Evolutionary conservation across 2,329 filamentous ascomycete species (phyloP), one percentile per base, ranked within the genome.

Genomic region (Trichophyton mentagrophytes): DNA sequence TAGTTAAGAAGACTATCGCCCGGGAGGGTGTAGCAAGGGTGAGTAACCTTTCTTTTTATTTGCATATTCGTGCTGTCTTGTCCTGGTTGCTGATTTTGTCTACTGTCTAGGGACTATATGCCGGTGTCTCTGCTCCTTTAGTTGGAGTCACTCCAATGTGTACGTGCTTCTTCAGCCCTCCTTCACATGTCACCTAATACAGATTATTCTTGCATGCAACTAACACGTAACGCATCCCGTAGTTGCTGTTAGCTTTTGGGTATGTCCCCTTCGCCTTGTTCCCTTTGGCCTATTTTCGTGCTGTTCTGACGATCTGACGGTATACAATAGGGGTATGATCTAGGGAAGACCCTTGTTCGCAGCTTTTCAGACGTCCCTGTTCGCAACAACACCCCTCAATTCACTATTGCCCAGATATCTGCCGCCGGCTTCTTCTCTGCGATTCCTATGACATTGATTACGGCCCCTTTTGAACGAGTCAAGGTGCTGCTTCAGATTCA

Each of bases 141-240:
- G 88, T 96, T 8, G 93, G 93, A 60, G 93, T 99, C 15, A 99
- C 93, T 64, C 93, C 93, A 60, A 99, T 99, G 93, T 99, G 91
- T 96, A 82, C 77, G 91, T 84, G 44, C 27, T 30, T 25, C 60
- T 20, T 33, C 46, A 13, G 20, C 46, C 46, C 51, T 38, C 33
- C 8, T 2, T 13, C 46, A 49, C 17, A 17, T 13, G 4, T 20
- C 6, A 11, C 11, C 20, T 49, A 15, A 42, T 3, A 46, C n/a
- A 20, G 1, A 49, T 13, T 5, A 49, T 25, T 49, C 11, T 25
- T 27, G 20, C 11, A 15, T 27, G 27, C 38, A 30, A 53, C 59
- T 64, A 62, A 65, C 15, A 22, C 46, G 7, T 13, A 40, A 11
- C n/a, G 51, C 25, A 8, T 58, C 44, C 20, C 59, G 33, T 63